Evolutionary conservation across 352 stramenopile genomes (phyloP).

Genomic region (Pythium phragmitis): DNA sequence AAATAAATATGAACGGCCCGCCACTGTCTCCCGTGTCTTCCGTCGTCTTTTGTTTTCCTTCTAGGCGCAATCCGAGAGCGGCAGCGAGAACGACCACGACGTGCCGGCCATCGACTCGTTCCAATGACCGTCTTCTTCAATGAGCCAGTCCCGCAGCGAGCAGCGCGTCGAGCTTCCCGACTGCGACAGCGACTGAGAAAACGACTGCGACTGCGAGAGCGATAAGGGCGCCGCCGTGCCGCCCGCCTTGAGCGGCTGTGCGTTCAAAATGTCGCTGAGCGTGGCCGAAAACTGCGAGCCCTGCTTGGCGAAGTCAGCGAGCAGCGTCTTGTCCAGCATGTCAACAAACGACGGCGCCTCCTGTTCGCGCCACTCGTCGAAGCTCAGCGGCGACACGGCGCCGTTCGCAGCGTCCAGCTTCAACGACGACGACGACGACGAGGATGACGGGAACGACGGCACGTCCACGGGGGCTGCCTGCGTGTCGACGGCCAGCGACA

Average conservation of each 20-base stretch:
- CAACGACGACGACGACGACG: conserved; percentile 12
- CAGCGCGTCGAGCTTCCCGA: conserved; percentile 30
- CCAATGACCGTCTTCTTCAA: conserved; percentile 59
- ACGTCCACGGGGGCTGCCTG: conserved; percentile 6
- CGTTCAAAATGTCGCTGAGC: conserved; percentile 20
- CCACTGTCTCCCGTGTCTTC: neutral
- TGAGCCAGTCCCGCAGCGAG: conserved; percentile 55
- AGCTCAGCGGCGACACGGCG: conserved; percentile 51
- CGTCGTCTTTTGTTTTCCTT: neutral
- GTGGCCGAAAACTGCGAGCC: conserved; percentile 29
- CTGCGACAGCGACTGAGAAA: conserved; percentile 1
- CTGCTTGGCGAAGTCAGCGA: conserved; percentile 45
- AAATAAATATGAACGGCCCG: conserved; percentile 16
- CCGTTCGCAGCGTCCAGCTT: conserved; percentile 13
- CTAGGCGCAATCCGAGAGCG: conserved; percentile 46
- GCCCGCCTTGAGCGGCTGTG: neutral
- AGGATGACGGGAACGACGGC: too few species aligned
- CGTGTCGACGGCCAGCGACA: conserved; percentile 13
- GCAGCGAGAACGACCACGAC: conserved; percentile 59
- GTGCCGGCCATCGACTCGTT: conserved; percentile 47
- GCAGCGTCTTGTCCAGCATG: conserved; percentile 44
- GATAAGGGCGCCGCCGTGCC: neutral
- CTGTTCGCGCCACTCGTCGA: conserved; percentile 62
- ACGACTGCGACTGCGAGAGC: conserved; percentile 4
- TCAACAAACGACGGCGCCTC: conserved; percentile 32